Percentiles rank a stretch among this genome's conserved stretches.
Conservation (phyloP, 805 yeast species). For the Metschnikowia dekortorum region DNA sequence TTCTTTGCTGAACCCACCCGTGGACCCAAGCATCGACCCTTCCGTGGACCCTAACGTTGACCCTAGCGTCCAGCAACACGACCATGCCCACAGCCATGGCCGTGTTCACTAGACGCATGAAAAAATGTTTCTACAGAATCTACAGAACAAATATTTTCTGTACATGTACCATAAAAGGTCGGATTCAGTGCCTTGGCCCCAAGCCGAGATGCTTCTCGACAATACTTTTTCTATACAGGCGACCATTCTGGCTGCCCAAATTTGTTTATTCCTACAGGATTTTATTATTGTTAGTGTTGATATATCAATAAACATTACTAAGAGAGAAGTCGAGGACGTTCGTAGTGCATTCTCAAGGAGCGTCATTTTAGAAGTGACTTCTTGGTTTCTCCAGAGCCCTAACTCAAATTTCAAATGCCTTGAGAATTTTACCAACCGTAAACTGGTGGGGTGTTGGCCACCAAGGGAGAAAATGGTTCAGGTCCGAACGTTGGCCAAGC, state of each 20-base stretch:
- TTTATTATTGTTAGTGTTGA: conserved; percentile 3
- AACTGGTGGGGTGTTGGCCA: too few relatives aligned
- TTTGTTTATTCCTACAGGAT: conserved; percentile 6
- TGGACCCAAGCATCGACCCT: conserved; percentile 31
- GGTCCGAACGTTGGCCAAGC: too few relatives aligned
- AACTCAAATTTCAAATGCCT: too few relatives aligned
- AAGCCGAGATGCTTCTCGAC: neutral
- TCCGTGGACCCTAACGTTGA: conserved; percentile 43
- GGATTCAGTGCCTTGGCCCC: neutral
- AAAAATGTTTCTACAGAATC: conserved; percentile 1
- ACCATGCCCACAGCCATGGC: conserved; percentile 31
- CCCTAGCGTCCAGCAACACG: conserved; percentile 41
- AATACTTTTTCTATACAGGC: conserved; percentile 1
- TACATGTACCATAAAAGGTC: conserved; percentile 11
- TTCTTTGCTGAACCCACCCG: conserved; percentile 26
- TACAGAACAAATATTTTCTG: conserved; percentile 1
- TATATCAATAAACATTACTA: conserved; percentile 1
- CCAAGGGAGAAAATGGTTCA: too few relatives aligned
- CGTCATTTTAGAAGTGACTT: too few relatives aligned
- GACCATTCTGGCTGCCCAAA: neutral
- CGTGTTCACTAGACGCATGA: conserved; percentile 14
- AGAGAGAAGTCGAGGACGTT: neutral
- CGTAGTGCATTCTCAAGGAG: too few relatives aligned
- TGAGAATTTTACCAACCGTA: too few relatives aligned
- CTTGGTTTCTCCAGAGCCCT: too few relatives aligned